Evolutionary conservation across 768 basidiomycete species (phyloP), one percentile per base, ranked within the genome.

Genomic region (Leccinum fibrillosum): DNA sequence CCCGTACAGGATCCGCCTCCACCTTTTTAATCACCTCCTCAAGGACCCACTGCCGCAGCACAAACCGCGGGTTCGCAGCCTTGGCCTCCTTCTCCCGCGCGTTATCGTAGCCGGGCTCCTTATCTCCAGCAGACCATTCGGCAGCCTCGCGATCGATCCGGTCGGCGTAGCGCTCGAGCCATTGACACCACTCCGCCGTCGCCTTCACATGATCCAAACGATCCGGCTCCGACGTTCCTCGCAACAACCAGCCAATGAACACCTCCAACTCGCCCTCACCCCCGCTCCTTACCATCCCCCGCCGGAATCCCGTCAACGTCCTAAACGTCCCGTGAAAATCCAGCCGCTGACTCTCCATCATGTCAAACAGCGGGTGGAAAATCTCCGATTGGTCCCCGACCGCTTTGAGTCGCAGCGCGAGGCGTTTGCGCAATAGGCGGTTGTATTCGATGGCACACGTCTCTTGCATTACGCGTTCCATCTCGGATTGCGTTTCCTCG

Each of bases 21-120:
- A 93, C 82, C 62, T 82, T 82, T 60, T 75, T 73, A 68, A 98
- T 98, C 23, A 92, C 88, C 67, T 98, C 95, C 70, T 98, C 94
- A 34, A 99, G 78, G 9, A 98, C 76, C 97, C 97, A 98, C 73
- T 98, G 97, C 59, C 97, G 78, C 58, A 98, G 73, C 34, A 96
- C 86, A 73, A 99, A 98, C 35, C 94, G 79, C 17, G 97, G 97
- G 69, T 99, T 99, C 28, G 79, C 84, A 23, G 61, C 70, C 60
- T 77, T 80, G 75, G 83, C 81, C 35, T 78, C 84, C 13, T 66
- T 72, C 57, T 77, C 72, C 53, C 87, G 75, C 59, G 79, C 80
- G 1, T 60, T 74, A 50, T 84, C 81, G 35, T 77, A 66, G 44
- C 80, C 77, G 25, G 44, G 56, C 17, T 64, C 69, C 39, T 42